A percentile compares a stretch with the other conserved stretches of the same genome.
These are phyloP conservation scores for Pythium volutum DNA, from an alignment of 352 stramenopile genomes.

Conservation along the genomic window DNA sequence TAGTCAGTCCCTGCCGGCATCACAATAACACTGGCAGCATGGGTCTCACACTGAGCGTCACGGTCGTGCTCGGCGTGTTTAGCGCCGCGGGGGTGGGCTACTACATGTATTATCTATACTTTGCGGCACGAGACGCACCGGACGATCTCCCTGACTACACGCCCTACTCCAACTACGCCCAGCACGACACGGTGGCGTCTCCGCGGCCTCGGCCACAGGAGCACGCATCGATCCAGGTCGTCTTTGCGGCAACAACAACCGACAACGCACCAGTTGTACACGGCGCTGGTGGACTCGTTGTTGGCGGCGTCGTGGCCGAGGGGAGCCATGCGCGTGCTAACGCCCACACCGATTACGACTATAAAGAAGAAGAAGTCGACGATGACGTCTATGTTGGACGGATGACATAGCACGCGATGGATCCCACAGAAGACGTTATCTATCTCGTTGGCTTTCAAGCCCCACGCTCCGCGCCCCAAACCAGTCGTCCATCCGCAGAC, in stretches of 20 bases:
- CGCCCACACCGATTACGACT: too few species aligned
- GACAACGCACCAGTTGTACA: not conserved
- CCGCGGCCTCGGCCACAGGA: too few species aligned
- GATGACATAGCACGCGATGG: too few species aligned
- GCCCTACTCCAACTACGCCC: not conserved
- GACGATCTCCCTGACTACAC: constrained; percentile 1
- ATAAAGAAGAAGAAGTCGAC: too few species aligned
- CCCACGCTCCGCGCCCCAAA: too few species aligned
- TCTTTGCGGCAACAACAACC: not conserved
- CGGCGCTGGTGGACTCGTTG: constrained; percentile 2
- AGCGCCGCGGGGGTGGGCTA: not conserved
- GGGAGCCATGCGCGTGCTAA: not conserved
- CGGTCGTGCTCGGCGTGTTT: not conserved
- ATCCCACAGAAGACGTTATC: too few species aligned
- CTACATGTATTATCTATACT: constrained; percentile 1
- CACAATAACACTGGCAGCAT: too few species aligned
- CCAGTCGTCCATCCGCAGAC: too few species aligned
- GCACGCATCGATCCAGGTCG: not conserved
- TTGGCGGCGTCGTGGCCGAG: constrained; percentile 6
- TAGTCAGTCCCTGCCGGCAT: too few species aligned
- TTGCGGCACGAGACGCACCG: not conserved
- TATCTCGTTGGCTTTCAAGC: too few species aligned
- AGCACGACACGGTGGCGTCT: not conserved
- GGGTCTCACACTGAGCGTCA: not conserved
- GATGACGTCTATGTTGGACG: too few species aligned